These are phyloP conservation scores for Stephania cephalantha DNA, from an alignment of 164 flowering plant species.

Conservation along the genomic window DNA sequence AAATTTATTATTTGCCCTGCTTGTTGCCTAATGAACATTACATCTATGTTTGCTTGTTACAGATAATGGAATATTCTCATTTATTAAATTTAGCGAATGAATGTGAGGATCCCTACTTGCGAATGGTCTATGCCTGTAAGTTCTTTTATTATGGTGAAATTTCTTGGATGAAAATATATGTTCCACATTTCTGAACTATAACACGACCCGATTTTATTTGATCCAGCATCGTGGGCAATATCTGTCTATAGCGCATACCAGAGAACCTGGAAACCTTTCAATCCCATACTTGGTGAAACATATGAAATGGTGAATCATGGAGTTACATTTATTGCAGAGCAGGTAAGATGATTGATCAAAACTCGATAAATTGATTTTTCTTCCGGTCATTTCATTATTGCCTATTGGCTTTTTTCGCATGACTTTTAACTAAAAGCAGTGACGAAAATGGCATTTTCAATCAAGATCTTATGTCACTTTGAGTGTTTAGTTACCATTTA, in stretches of 20 bases:
- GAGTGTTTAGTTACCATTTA: neutral
- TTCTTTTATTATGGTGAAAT: conserved; percentile 4
- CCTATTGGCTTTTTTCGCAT: neutral
- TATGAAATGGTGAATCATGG: conserved; percentile 77
- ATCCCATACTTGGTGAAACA: conserved; percentile 94
- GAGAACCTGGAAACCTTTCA: conserved; percentile 84
- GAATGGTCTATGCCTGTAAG: conserved; percentile 81
- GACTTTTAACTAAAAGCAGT: neutral
- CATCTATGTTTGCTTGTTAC: conserved; percentile 17
- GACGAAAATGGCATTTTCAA: neutral
- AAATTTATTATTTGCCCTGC: neutral
- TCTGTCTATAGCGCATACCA: conserved; percentile 73
- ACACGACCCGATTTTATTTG: conserved; percentile 2
- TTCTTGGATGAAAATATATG: neutral
- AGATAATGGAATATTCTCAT: conserved; percentile 85
- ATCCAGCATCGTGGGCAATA: conserved; percentile 76
- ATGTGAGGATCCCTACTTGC: conserved; percentile 91
- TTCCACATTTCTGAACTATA: neutral
- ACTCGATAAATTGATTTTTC: neutral
- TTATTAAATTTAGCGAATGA: conserved; percentile 77
- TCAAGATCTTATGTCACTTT: neutral
- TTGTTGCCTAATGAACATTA: neutral
- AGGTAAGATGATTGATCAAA: conserved; percentile 36
- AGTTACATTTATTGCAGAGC: conserved; percentile 69
- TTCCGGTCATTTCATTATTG: neutral